phyloP scores from a whole-genome alignment of 495 filamentous ascomycete species.

The Rhypophila decipiens region DNA sequence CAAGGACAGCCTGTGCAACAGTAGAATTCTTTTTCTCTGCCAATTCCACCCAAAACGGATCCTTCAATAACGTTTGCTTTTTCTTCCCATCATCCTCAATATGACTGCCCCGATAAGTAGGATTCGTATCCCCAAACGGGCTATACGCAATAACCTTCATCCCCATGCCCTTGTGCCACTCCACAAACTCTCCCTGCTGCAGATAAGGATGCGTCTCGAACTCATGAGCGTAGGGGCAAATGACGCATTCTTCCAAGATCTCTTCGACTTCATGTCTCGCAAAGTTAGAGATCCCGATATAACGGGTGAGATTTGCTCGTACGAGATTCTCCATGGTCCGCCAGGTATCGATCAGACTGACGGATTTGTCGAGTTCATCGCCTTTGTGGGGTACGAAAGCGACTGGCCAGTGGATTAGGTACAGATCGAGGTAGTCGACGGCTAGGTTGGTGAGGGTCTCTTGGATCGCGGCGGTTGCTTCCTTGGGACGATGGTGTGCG shows the following conservation, averaged over 20 bases:
- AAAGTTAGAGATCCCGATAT: constrained; percentile 69
- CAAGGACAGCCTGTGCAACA: constrained; percentile 31
- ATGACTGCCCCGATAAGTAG: not conserved
- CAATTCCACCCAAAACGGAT: constrained; percentile 38
- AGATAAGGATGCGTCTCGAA: constrained; percentile 50
- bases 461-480: constrained; percentile 52
- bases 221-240: constrained; percentile 63
- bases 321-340: constrained; percentile 58
- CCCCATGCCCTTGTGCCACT: constrained; percentile 48
- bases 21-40: constrained; percentile 37
- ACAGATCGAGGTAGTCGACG: constrained; percentile 64
- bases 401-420: constrained; percentile 63
- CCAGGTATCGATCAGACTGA: constrained; percentile 42
- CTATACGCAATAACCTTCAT: constrained; percentile 63
- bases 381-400: constrained; percentile 26
- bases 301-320: constrained; percentile 43
- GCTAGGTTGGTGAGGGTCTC: constrained; percentile 55
- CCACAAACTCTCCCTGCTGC: constrained; percentile 52
- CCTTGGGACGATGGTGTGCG: constrained; percentile 57
- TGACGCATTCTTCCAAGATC: constrained; percentile 45
- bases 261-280: constrained; percentile 51
- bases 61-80: not conserved
- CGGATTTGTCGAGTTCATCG: not conserved
- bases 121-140: constrained; percentile 58
- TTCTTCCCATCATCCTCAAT: not conserved